These are phyloP conservation scores for Celoporthe dispersa DNA, from an alignment of 2,329 filamentous ascomycete species.

Conservation along the genomic window DNA sequence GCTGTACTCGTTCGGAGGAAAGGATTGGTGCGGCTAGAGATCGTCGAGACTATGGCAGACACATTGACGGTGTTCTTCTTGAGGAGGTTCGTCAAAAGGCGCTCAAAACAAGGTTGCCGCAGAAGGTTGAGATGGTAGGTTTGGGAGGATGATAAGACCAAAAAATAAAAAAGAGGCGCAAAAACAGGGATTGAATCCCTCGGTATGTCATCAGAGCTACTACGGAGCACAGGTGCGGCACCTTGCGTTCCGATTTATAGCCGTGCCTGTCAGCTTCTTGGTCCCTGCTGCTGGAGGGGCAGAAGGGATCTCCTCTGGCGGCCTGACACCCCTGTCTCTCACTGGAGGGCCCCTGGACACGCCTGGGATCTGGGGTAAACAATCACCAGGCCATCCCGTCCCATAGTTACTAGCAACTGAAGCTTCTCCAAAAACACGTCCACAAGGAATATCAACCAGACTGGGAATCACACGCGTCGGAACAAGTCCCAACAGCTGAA, in stretches of 20 bases:
- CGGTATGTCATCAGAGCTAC: not conserved
- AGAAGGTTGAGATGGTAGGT: not conserved
- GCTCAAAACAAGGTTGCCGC: not conserved
- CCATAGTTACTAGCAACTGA: not conserved
- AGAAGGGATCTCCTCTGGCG: not conserved
- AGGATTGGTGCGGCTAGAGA: not conserved
- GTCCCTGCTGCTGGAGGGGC: too few relatives aligned
- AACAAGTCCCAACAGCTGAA: constrained; percentile 6
- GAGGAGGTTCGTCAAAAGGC: not conserved
- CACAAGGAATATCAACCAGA: not conserved
- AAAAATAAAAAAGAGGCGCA: not conserved
- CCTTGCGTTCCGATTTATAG: not conserved
- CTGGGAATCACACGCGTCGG: not conserved
- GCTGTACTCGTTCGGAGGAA: not conserved
- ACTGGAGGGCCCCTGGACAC: not conserved
- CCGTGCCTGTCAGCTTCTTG: too few relatives aligned
- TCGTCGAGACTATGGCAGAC: not conserved
- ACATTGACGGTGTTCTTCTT: not conserved
- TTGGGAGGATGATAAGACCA: not conserved
- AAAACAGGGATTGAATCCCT: not conserved
- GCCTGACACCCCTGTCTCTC: not conserved
- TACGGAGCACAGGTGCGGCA: not conserved
- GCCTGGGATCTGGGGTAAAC: constrained; percentile 1
- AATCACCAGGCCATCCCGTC: not conserved
- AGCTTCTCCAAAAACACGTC: not conserved